These are phyloP conservation scores for Thraustochytrium striatum DNA, from an alignment of 352 stramenopile species.

Conservation along the genomic window DNA sequence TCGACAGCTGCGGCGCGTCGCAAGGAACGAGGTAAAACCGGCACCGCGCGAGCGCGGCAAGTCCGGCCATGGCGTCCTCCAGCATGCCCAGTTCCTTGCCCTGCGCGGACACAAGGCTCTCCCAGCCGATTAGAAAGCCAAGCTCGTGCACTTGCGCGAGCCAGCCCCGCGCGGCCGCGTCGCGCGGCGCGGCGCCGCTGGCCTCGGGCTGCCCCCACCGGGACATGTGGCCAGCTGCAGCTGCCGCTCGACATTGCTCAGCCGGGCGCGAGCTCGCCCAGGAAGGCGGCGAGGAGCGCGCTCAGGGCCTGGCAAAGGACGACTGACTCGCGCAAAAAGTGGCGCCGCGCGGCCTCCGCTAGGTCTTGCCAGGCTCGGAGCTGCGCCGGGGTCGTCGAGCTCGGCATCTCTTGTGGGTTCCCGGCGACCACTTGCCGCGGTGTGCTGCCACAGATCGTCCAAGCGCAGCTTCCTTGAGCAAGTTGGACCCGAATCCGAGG, in stretches of 20 bases:
- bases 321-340: slow-evolving; percentile 15
- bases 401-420: no score
- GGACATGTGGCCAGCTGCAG: slow-evolving; percentile 11
- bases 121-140: slow-evolving; percentile 43
- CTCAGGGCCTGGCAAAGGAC: slow-evolving; percentile 45
- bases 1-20: no score
- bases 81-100: slow-evolving; percentile 49
- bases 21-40: slow-evolving; percentile 24
- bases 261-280: slow-evolving; percentile 39
- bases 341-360: neutral
- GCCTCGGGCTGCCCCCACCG: slow-evolving; percentile 6
- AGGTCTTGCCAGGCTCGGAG: neutral
- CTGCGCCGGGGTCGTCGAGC: no score
- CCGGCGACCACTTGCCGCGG: no score
- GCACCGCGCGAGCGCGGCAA: neutral
- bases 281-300: slow-evolving; percentile 45
- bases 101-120: slow-evolving; percentile 41
- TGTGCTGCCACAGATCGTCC: no score
- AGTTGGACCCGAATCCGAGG: slow-evolving; percentile 9
- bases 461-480: no score
- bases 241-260: slow-evolving; percentile 6
- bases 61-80: slow-evolving; percentile 43
- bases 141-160: slow-evolving; percentile 45
- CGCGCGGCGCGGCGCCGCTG: no score
- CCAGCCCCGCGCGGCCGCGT: no score